Conservation (phyloP, 2,329 filamentous ascomycete genomes). For the Davidsoniella australis region DNA sequence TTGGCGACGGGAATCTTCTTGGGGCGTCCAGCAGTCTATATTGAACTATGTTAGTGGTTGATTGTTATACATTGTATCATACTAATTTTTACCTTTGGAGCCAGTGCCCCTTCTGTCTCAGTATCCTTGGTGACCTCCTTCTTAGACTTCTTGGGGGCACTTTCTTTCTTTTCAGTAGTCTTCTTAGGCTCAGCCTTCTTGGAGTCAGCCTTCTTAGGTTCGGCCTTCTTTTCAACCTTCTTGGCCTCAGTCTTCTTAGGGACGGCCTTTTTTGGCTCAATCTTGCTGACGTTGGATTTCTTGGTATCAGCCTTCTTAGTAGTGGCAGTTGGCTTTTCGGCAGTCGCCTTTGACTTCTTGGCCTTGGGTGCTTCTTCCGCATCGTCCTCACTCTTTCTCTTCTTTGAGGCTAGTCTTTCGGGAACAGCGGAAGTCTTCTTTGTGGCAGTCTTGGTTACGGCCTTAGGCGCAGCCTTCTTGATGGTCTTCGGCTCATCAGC, state of each 20-base stretch:
- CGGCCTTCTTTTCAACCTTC: conserved; percentile 6
- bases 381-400: conserved; percentile 15
- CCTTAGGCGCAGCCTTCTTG: conserved; percentile 18
- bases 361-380: conserved; percentile 5
- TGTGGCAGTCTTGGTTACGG: conserved; percentile 14
- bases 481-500: conserved; percentile 13
- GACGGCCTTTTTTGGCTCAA: conserved; percentile 13
- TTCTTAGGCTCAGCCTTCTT: conserved; percentile 16
- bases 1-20: conserved; percentile 25
- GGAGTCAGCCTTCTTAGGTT: conserved; percentile 32
- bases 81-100: conserved; percentile 13
- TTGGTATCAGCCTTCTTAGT: conserved; percentile 15
- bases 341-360: conserved; percentile 6
- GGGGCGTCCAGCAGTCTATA: conserved; percentile 13
- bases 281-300: conserved; percentile 12
- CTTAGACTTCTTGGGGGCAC: conserved; percentile 32
- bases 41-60: not conserved
- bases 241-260: conserved; percentile 14
- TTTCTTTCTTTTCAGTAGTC: conserved; percentile 26
- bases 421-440: conserved; percentile 17
- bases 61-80: conserved; percentile 3
- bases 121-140: conserved; percentile 13
- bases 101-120: conserved; percentile 13
- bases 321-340: not conserved
- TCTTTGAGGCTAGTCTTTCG: conserved; percentile 15